These are phyloP conservation scores for Cryptococcus floricola DNA, from an alignment of 1,284 basidiomycete species.

Conservation along the genomic window DNA sequence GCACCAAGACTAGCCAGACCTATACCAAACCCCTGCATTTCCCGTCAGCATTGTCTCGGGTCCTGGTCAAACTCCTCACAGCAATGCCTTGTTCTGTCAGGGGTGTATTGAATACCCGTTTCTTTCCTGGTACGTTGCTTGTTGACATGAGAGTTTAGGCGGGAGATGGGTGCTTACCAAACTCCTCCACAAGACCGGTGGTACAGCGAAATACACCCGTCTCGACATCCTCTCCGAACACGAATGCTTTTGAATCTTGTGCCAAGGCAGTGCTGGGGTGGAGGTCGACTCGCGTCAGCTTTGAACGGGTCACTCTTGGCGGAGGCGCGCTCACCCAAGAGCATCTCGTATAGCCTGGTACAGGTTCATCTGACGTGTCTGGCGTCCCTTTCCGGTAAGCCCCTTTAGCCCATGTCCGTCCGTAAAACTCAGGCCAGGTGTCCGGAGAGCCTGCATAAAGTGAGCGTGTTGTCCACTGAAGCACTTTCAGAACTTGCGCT, in stretches of 20 bases:
- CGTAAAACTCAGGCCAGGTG: conserved; percentile 65
- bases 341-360: conserved; percentile 88
- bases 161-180: conserved; percentile 57
- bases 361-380: conserved; percentile 84
- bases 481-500: conserved; percentile 16
- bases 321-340: conserved; percentile 58
- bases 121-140: conserved; percentile 58
- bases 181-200: conserved; percentile 86
- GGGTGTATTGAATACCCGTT: conserved; percentile 93
- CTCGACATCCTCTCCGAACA: conserved; percentile 91
- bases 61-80: conserved; percentile 33
- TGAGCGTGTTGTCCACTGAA: not conserved
- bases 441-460: conserved; percentile 56
- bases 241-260: conserved; percentile 78
- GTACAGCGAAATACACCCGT: conserved; percentile 80
- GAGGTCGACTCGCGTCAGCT: not conserved
- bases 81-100: conserved; percentile 92
- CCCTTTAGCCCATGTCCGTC: conserved; percentile 58
- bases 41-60: no score
- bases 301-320: not conserved
- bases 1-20: conserved; percentile 89
- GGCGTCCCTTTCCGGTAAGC: conserved; percentile 63
- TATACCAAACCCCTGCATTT: conserved; percentile 66
- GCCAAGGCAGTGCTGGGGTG: conserved; percentile 64
- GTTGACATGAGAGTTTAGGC: not conserved